Evolutionary conservation across 2,329 filamentous ascomycete genomes (phyloP).

Genomic region (Diaporthe vexans): DNA sequence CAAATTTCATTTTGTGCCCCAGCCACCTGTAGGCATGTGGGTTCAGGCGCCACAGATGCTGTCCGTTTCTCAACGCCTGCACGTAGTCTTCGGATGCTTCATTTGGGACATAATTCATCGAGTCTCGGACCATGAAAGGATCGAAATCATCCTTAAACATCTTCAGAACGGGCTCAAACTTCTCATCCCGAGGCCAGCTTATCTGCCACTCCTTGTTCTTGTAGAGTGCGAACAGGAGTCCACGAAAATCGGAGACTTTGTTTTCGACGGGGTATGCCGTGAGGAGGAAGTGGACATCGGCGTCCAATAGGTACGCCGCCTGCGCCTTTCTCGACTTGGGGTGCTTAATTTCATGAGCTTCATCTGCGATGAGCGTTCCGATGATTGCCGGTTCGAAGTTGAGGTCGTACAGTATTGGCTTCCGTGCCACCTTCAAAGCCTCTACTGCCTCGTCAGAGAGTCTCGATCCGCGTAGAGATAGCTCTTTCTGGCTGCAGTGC

Average conservation of each 20-base stretch:
- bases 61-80: slow-evolving; percentile 22
- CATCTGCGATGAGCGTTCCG: slow-evolving; percentile 27
- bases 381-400: slow-evolving; percentile 3
- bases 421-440: slow-evolving; percentile 6
- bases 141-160: slow-evolving; percentile 15
- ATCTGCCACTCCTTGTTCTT: slow-evolving; percentile 2
- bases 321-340: slow-evolving; percentile 10
- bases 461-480: not conserved
- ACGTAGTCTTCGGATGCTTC: not conserved
- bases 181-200: not conserved
- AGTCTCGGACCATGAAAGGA: not conserved
- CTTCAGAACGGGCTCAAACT: not conserved
- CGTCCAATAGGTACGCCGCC: slow-evolving; percentile 12
- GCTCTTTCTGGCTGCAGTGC: not conserved
- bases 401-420: slow-evolving; percentile 21
- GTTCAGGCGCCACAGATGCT: slow-evolving; percentile 33
- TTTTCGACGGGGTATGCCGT: slow-evolving; percentile 26
- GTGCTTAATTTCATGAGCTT: slow-evolving; percentile 31
- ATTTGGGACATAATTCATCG: not conserved
- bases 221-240: slow-evolving; percentile 30
- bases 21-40: slow-evolving; percentile 29
- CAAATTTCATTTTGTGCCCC: not conserved
- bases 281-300: slow-evolving; percentile 27
- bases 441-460: slow-evolving; percentile 1
- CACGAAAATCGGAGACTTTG: slow-evolving; percentile 27